Conservation (phyloP, 2,329 filamentous ascomycete species). For the Xylariomycetidae sp. region DNA sequence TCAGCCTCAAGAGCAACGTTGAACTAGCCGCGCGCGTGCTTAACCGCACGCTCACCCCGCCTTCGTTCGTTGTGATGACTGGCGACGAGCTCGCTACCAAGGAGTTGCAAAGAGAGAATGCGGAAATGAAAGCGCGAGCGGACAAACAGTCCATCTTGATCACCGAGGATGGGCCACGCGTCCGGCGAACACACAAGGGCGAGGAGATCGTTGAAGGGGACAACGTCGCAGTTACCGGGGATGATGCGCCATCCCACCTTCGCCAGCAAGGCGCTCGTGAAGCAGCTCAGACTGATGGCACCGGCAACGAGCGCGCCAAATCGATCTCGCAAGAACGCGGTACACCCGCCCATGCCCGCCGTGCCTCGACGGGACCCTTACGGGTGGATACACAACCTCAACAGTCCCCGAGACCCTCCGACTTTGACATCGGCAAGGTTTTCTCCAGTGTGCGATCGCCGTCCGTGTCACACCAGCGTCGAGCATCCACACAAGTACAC, state of each 20-base stretch:
- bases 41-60: constrained; percentile 62
- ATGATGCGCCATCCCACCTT: constrained; percentile 32
- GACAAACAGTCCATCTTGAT: constrained; percentile 84
- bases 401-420: constrained; percentile 47
- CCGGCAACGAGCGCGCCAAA: too few relatives aligned
- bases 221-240: constrained; percentile 29
- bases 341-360: constrained; percentile 12
- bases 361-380: constrained; percentile 29
- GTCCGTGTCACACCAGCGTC: constrained; percentile 39
- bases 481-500: constrained; percentile 41
- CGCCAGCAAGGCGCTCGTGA: constrained; percentile 30
- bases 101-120: constrained; percentile 73
- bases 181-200: constrained; percentile 89
- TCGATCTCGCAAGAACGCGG: constrained; percentile 10
- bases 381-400: constrained; percentile 39
- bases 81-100: constrained; percentile 88
- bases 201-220: constrained; percentile 85
- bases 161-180: constrained; percentile 67
- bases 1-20: constrained; percentile 85
- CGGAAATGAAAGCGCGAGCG: constrained; percentile 68
- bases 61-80: constrained; percentile 80
- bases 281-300: constrained; percentile 13
- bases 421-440: constrained; percentile 82
- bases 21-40: constrained; percentile 72
- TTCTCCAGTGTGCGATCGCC: constrained; percentile 80